Base-by-base conservation (phyloP, 2,329 filamentous ascomycete genomes). In the Thelonectria olida region DNA sequence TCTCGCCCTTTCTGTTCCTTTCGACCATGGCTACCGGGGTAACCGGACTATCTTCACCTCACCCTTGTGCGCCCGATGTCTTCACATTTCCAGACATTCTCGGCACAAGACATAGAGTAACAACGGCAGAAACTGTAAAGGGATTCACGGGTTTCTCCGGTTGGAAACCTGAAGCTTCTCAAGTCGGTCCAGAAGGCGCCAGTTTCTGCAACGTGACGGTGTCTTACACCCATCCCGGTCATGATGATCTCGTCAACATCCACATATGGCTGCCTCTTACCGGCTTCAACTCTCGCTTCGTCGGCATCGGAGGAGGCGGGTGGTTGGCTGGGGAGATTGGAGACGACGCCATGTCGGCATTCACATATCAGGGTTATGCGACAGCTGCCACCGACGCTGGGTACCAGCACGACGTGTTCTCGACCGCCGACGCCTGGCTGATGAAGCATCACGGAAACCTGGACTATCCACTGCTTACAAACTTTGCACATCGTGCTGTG, bases 321-420 rank as follows among this genome's bases (percentile, higher is more conserved):
- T 67, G 57, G 54, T 34, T 44, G 10, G 54, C 65, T 5, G 65
- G 65, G 9, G 22, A 44, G 4, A 25, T 67, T 5, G 44, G 13
- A 1, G 52, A 50, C 25, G 5, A 54, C 22, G 2, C 61, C 27
- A 66, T 66, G 64, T 52, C 28, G 5, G 56, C 23, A 9, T 62
- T 62, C 2, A 28, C 66, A n/a, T 54, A 45, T 7, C 54, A 59
- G 9, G 65, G 65, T 8, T 67, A 59, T 23, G 65, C 65, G 9
- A 61, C 64, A 9, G 58, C 61, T 4, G 54, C 61, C 1, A 66
- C 64, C 3, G 49, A 66, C 13, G 59, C 61, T 15, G 65, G 65
- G 5, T 34, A 34, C 12, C 6, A 15, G 5, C 31, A 34, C 31
- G 31, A 34, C 31, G 28, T 31, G 4, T 34, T 34, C 31, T 3